Conservation (phyloP, 768 basidiomycete species). For the Calocera viscosa region DNA sequence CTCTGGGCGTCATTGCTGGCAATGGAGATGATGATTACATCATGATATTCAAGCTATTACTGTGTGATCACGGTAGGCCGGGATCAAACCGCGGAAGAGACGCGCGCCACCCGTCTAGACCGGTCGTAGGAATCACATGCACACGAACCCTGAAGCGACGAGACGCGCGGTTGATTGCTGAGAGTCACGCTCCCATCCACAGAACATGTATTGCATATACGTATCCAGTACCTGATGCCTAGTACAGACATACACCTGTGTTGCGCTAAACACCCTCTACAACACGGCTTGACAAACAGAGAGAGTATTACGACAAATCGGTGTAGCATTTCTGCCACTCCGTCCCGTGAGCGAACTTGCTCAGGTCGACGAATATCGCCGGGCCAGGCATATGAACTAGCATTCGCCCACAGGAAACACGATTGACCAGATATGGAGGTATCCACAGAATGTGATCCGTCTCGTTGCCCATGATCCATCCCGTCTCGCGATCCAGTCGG, state of each 20-base stretch:
- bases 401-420: not conserved
- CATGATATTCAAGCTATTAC: conserved; percentile 34
- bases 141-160: too few species aligned
- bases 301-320: not conserved
- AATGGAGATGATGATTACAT: conserved; percentile 32
- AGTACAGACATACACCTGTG: too few species aligned
- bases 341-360: not conserved
- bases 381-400: not conserved
- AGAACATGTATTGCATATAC: too few species aligned
- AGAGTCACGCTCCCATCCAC: too few species aligned
- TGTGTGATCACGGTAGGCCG: conserved; percentile 29
- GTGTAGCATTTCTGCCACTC: not conserved
- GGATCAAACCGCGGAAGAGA: conserved; percentile 19
- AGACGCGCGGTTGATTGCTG: too few species aligned
- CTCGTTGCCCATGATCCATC: not conserved
- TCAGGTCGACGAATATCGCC: not conserved
- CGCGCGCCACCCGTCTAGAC: too few species aligned
- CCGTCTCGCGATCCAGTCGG: not conserved
- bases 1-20: conserved; percentile 31
- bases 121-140: too few species aligned
- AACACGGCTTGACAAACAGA: too few species aligned
- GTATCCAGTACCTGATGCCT: too few species aligned
- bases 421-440: not conserved
- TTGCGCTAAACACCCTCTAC: too few species aligned
- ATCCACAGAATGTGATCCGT: not conserved